Conservation (phyloP, 2,329 filamentous ascomycete genomes). For the Rhexocercosporidium sp. region DNA sequence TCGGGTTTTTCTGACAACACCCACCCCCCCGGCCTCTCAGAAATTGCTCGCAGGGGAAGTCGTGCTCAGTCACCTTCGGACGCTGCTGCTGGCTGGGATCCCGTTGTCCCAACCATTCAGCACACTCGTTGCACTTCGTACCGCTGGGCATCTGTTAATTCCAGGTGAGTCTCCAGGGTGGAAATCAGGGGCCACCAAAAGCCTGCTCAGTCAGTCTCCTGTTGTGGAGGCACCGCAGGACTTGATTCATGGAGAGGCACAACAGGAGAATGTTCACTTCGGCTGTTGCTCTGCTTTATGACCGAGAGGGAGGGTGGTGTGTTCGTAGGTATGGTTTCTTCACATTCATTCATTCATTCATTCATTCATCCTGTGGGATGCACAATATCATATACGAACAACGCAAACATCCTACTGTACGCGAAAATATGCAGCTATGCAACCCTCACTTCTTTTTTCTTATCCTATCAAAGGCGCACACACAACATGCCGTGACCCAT, state of each 20-base stretch:
- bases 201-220: neutral
- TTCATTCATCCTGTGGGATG: neutral
- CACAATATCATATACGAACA: conserved; percentile 3
- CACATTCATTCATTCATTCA: too few relatives aligned
- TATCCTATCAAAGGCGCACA: neutral
- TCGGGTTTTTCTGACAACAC: neutral
- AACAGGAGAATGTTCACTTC: neutral
- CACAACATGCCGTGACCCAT: neutral
- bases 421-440: neutral
- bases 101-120: conserved; percentile 1
- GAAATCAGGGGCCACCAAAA: conserved; percentile 12
- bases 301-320: too few relatives aligned
- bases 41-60: conserved; percentile 4
- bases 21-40: neutral
- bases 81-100: conserved; percentile 9
- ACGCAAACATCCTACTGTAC: neutral
- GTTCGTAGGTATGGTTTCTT: too few relatives aligned
- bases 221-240: neutral
- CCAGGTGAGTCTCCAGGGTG: conserved; percentile 11
- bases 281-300: neutral
- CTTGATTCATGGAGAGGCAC: neutral
- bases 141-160: conserved; percentile 20
- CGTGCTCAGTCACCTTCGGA: neutral
- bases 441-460: neutral
- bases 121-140: conserved; percentile 14